These are phyloP conservation scores for Fraxinus platypoda DNA, from an alignment of 305 asterid species.

Conservation along the genomic window DNA sequence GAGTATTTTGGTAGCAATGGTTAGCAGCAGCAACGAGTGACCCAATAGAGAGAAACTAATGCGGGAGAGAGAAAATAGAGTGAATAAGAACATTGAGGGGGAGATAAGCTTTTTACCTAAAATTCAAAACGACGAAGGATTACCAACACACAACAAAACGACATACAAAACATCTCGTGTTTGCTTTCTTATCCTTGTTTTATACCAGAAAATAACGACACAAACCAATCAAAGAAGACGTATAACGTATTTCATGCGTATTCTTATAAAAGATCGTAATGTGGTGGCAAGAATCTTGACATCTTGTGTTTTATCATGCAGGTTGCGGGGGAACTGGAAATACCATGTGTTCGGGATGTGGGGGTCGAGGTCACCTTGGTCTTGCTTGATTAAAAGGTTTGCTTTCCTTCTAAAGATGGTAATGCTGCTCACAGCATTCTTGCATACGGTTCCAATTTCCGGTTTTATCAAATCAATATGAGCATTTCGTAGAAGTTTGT, in stretches of 20 bases:
- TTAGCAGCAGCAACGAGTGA: background rate
- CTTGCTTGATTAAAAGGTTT: background rate
- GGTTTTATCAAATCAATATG: background rate
- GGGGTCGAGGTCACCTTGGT: slow-evolving; percentile 20
- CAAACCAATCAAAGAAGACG: background rate
- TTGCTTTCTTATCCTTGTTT: background rate
- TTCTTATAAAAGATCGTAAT: background rate
- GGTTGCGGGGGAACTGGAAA: slow-evolving; percentile 24
- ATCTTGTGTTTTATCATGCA: background rate
- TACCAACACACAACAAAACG: background rate
- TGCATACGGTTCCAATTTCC: background rate
- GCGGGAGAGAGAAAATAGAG: background rate
- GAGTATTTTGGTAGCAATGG: background rate
- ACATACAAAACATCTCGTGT: background rate
- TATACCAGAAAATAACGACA: background rate
- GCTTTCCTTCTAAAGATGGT: background rate
- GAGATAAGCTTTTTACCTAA: background rate
- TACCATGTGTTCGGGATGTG: slow-evolving; percentile 18
- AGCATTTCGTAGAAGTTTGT: background rate
- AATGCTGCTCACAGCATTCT: background rate
- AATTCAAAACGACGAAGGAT: background rate
- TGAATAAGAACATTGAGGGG: background rate
- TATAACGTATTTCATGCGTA: background rate
- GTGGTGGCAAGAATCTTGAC: background rate
- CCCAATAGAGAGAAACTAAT: background rate